Evolutionary conservation across 2,329 filamentous ascomycete species (phyloP).

Genomic region (Stagonosporopsis chrysanthemi): DNA sequence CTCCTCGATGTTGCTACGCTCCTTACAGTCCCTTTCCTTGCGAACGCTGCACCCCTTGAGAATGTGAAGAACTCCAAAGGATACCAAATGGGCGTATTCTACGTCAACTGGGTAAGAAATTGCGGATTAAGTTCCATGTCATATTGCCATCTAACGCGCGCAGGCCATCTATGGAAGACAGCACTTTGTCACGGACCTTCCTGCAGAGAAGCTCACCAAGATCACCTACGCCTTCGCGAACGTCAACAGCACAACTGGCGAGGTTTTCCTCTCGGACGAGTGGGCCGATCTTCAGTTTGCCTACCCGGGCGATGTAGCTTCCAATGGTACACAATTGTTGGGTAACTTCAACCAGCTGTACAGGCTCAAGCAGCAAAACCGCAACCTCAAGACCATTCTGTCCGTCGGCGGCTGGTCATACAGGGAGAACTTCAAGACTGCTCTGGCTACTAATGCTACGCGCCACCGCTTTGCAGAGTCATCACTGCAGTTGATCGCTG

Average conservation of each 20-base stretch:
- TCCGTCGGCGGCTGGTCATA: constrained; percentile 84
- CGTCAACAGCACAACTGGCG: constrained; percentile 76
- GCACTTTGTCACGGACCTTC: constrained; percentile 82
- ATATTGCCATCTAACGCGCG: not conserved
- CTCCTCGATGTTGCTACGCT: constrained; percentile 29
- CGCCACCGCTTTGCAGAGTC: constrained; percentile 71
- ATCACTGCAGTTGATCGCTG: constrained; percentile 77
- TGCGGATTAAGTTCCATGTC: not conserved
- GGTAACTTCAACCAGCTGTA: constrained; percentile 81
- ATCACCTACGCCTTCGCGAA: constrained; percentile 92
- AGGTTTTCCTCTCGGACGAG: constrained; percentile 57
- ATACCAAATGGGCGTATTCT: constrained; percentile 74
- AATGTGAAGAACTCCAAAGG: constrained; percentile 10
- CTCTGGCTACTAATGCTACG: constrained; percentile 68
- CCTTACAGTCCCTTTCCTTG: constrained; percentile 27
- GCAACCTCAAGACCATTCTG: constrained; percentile 78
- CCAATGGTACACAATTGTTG: constrained; percentile 73
- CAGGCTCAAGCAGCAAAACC: constrained; percentile 76
- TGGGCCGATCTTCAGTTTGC: constrained; percentile 63
- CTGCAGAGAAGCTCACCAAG: constrained; percentile 82
- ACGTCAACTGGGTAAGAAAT: constrained; percentile 67
- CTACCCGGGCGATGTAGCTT: constrained; percentile 71
- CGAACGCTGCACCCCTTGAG: constrained; percentile 23
- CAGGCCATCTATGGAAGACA: constrained; percentile 85
- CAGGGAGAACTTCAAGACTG: constrained; percentile 76